phyloP scores from a whole-genome alignment of 805 yeast species.

The Candida nitratophila region DNA sequence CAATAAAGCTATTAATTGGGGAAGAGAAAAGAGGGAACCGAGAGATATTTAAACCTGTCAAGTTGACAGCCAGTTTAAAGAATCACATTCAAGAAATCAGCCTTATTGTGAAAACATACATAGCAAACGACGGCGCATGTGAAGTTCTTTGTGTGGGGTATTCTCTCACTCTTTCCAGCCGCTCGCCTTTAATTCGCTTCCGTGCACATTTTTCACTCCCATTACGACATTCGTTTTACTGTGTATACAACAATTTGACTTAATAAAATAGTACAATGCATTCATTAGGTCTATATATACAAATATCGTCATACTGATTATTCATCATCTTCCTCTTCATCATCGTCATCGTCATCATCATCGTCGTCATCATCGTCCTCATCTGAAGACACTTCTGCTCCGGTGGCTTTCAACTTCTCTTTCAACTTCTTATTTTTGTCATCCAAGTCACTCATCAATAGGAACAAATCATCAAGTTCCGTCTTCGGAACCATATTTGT shows the following conservation, averaged over 20 bases:
- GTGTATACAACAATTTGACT: too few relatives aligned
- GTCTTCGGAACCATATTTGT: conserved; percentile 35
- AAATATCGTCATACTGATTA: neutral
- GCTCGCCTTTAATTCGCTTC: too few relatives aligned
- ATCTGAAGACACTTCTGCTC: conserved; percentile 61
- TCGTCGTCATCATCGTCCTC: conserved; percentile 57
- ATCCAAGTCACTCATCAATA: conserved; percentile 71
- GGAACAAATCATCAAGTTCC: conserved; percentile 68
- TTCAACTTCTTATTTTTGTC: conserved; percentile 58
- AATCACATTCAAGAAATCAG: neutral
- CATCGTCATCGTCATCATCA: conserved; percentile 24
- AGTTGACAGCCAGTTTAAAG: too few relatives aligned
- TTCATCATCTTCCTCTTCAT: conserved; percentile 1
- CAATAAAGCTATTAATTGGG: too few relatives aligned
- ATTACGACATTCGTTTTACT: too few relatives aligned
- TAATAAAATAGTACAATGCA: too few relatives aligned
- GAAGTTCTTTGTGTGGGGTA: neutral
- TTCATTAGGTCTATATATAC: neutral
- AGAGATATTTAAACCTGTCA: neutral
- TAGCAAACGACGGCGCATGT: neutral
- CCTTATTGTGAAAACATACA: neutral
- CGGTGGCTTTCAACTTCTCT: conserved; percentile 39
- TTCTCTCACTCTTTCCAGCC: too few relatives aligned
- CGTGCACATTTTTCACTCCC: too few relatives aligned
- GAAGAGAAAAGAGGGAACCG: neutral